These are phyloP conservation scores for Clarireedia paspali DNA, from an alignment of 2,329 filamentous ascomycete species.

Conservation along the genomic window DNA sequence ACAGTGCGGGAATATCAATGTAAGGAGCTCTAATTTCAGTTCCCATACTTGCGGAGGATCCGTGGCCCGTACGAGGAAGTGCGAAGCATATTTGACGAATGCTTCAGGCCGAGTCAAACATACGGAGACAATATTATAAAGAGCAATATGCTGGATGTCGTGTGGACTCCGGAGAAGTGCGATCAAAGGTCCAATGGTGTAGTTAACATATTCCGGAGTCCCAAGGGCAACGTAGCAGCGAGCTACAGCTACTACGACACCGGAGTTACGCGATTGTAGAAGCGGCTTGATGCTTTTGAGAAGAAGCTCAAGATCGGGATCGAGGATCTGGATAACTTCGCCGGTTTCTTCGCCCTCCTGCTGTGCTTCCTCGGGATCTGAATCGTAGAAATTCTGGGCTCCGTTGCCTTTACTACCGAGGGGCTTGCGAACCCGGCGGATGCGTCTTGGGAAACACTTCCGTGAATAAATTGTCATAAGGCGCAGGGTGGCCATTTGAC, in stretches of 20 bases:
- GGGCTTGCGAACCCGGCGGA: conserved; percentile 42
- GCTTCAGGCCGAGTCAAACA: conserved; percentile 65
- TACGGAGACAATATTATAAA: conserved; percentile 94
- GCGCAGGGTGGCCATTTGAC: conserved; percentile 74
- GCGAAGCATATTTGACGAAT: conserved; percentile 83
- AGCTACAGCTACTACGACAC: conserved; percentile 81
- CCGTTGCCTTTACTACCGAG: conserved; percentile 36
- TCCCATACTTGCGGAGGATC: conserved; percentile 80
- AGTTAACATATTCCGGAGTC: conserved; percentile 65
- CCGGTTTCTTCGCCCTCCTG: conserved; percentile 33
- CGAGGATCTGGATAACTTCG: conserved; percentile 52
- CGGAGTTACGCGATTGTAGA: conserved; percentile 85
- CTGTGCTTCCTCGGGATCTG: conserved; percentile 21
- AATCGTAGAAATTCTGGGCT: conserved; percentile 63
- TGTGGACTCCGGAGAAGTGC: conserved; percentile 76
- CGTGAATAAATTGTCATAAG: conserved; percentile 80
- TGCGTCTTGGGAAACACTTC: conserved; percentile 74
- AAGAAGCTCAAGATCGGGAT: conserved; percentile 76
- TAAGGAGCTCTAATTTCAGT: conserved; percentile 84
- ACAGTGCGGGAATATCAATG: conserved; percentile 81
- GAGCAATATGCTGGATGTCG: conserved; percentile 81
- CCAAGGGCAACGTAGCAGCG: conserved; percentile 81
- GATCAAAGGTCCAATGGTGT: conserved; percentile 74
- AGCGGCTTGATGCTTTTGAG: conserved; percentile 75
- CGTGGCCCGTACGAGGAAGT: conserved; percentile 77